Conservation (phyloP, 768 basidiomycete species). For the Daedaleopsis sinensis region DNA sequence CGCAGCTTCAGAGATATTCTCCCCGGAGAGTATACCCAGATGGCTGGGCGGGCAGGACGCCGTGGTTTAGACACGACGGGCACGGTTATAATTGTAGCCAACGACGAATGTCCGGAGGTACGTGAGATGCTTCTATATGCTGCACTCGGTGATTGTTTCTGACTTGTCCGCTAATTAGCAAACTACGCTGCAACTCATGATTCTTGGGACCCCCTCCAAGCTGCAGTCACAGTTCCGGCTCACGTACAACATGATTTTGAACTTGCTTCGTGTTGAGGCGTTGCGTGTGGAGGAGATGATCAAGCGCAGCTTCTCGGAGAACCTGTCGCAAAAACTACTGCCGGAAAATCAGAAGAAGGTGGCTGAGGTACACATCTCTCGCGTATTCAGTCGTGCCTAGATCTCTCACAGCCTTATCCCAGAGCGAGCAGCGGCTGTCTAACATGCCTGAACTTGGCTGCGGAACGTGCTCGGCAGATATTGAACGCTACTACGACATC, state of each 20-base stretch:
- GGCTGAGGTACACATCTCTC: constrained; percentile 54
- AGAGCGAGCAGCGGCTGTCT: constrained; percentile 76
- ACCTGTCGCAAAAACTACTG: constrained; percentile 87
- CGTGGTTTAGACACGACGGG: constrained; percentile 95
- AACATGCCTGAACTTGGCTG: constrained; percentile 69
- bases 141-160: not conserved
- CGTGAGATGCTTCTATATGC: constrained; percentile 16
- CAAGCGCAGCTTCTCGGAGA: constrained; percentile 98
- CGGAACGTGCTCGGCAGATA: constrained; percentile 68
- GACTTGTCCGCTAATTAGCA: constrained; percentile 48
- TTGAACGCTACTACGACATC: constrained; percentile 76
- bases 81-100: constrained; percentile 88
- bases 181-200: constrained; percentile 80
- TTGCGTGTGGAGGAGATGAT: constrained; percentile 99
- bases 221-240: constrained; percentile 95
- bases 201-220: constrained; percentile 91
- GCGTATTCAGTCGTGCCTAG: constrained; percentile 11
- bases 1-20: constrained; percentile 87
- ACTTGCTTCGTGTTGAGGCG: constrained; percentile 94
- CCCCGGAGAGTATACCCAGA: constrained; percentile 96
- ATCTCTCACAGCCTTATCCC: constrained; percentile 6
- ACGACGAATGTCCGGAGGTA: constrained; percentile 88
- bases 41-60: constrained; percentile 97
- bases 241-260: constrained; percentile 99
- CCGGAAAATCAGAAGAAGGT: constrained; percentile 94